Percentiles rank a stretch among this genome's conserved stretches.
phyloP scores from a whole-genome alignment of 192 early-diverging fungal species.

The Allomyces arbusculus region DNA sequence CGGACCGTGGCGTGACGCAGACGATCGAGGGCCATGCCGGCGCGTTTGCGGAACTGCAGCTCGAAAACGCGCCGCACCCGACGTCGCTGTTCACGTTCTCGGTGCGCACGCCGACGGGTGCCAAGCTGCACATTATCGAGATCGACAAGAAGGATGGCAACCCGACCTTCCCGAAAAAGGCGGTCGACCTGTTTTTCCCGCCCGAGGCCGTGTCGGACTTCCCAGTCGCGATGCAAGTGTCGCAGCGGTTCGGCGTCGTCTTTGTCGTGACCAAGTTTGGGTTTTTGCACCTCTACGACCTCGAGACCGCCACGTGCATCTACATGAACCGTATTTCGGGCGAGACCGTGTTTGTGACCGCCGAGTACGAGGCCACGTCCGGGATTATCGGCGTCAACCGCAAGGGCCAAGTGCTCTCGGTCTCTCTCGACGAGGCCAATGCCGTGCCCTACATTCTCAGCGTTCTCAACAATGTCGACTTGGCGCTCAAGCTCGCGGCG shows the following conservation, averaged over 20 bases:
- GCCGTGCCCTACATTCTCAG: constrained; percentile 80
- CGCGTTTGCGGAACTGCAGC: constrained; percentile 72
- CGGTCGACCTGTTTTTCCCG: constrained; percentile 92
- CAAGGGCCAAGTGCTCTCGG: constrained; percentile 89
- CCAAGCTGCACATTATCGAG: constrained; percentile 91
- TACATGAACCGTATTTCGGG: constrained; percentile 96
- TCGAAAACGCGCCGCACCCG: constrained; percentile 46
- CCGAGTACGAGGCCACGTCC: constrained; percentile 60
- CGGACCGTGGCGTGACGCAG: constrained; percentile 78
- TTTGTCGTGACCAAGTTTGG: constrained; percentile 96
- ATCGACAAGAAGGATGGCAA: constrained; percentile 87
- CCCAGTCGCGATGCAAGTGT: constrained; percentile 91
- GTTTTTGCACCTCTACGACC: constrained; percentile 90
- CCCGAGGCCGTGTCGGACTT: constrained; percentile 84
- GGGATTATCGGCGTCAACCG: constrained; percentile 92
- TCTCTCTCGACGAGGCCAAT: constrained; percentile 72
- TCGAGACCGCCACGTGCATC: constrained; percentile 82
- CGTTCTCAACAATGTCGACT: constrained; percentile 61
- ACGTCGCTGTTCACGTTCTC: constrained; percentile 88
- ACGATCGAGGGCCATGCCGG: constrained; percentile 91
- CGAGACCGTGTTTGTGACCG: constrained; percentile 96
- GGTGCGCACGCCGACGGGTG: constrained; percentile 51
- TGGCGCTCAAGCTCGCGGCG: constrained; percentile 74
- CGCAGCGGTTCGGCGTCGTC: constrained; percentile 81
- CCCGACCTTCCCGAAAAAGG: constrained; percentile 69